These are phyloP conservation scores for Macrotyloma uniflorum DNA, from an alignment of 306 rosid genomes.

Conservation along the genomic window DNA sequence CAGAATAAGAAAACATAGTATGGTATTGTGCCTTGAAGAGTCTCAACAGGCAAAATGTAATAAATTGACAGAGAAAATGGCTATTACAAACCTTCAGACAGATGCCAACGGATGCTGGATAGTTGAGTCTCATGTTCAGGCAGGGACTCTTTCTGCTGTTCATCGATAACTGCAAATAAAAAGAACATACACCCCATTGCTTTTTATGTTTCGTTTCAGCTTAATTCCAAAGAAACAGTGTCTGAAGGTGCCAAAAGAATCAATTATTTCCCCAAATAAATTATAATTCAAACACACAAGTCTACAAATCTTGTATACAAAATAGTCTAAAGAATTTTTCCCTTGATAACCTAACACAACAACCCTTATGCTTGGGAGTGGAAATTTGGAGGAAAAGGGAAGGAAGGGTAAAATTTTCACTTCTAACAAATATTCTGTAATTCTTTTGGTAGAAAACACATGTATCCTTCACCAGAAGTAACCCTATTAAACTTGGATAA, in stretches of 20 bases:
- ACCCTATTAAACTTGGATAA: background rate
- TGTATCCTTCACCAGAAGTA: background rate
- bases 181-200: slow-evolving; percentile 20
- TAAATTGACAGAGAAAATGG: background rate
- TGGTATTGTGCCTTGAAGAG: background rate
- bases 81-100: slow-evolving; percentile 72
- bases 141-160: slow-evolving; percentile 73
- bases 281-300: background rate
- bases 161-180: slow-evolving; percentile 78
- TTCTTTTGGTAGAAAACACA: background rate
- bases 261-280: background rate
- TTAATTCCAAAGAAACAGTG: background rate
- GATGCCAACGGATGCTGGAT: slow-evolving; percentile 89
- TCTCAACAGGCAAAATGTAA: background rate
- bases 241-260: background rate
- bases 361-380: background rate
- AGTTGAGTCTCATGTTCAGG: slow-evolving; percentile 88
- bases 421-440: background rate
- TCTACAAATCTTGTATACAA: slow-evolving; percentile 16
- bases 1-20: background rate
- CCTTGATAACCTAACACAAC: background rate
- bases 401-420: background rate
- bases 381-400: background rate
- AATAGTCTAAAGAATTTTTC: background rate
- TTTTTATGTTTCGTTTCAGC: background rate